These are phyloP conservation scores for Monilinia laxa DNA, from an alignment of 2,329 filamentous ascomycete genomes.

Conservation along the genomic window DNA sequence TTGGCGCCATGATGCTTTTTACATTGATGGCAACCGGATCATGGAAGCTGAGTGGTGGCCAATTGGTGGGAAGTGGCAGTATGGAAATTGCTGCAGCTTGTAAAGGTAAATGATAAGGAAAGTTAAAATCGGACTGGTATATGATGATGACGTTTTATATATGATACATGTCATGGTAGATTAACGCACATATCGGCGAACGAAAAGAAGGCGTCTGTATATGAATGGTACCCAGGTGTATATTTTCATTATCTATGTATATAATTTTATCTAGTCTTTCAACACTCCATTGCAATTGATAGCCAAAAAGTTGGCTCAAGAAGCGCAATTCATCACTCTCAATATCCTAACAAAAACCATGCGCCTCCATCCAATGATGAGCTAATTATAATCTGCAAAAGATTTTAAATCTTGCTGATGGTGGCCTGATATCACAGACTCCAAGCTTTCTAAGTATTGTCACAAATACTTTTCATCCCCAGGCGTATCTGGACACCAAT, in stretches of 20 bases:
- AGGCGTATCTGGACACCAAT: no score
- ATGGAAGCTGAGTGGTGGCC: slow-evolving; percentile 25
- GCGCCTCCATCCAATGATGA: no score
- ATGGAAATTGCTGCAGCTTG: slow-evolving; percentile 32
- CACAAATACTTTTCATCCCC: no score
- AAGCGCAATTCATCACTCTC: no score
- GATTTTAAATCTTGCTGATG: no score
- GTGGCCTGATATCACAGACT: no score
- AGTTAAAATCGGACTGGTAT: neutral
- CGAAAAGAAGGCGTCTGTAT: neutral
- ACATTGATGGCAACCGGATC: slow-evolving; percentile 23
- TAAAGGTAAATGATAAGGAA: slow-evolving; percentile 21
- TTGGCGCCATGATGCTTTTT: neutral
- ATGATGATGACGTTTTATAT: neutral
- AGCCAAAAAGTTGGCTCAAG: neutral
- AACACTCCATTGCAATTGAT: no score
- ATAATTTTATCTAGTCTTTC: neutral
- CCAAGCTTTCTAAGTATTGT: no score
- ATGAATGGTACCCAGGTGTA: neutral
- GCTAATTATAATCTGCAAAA: no score
- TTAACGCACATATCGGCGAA: neutral
- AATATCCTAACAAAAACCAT: no score
- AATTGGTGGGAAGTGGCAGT: slow-evolving; percentile 32
- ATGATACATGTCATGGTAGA: neutral
- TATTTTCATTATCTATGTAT: neutral